Base-by-base conservation (phyloP, 805 yeast genomes). In the Candida boleticola region DNA sequence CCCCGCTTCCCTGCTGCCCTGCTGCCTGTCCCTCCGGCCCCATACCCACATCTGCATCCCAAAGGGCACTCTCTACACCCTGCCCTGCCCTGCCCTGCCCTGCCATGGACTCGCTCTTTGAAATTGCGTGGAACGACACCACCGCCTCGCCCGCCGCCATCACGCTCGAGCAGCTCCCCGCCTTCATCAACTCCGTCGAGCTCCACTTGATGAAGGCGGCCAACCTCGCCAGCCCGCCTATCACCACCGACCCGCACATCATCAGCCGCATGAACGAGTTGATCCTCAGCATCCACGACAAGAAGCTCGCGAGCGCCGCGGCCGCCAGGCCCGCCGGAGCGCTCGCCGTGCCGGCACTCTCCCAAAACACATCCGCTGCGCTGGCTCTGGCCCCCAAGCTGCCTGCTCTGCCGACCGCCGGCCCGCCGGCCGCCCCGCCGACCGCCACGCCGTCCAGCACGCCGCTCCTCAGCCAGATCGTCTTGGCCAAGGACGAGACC, bases 101-200 rank as follows among this genome's bases (percentile, higher is more conserved):
- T 13, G 21, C 11, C 5, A 37, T 37, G 40, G 33, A 37, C 13
- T 26, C 40, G 10, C 5, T 37, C 3, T 37, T 37, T 21, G 40
- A 37, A 9, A 5, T 21, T 9, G 29, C 33, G 9, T 38, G 41
- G 41, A 14, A n/a, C 27, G 30, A 38, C 29, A 10, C 19, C 9
- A 29, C 41, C 21, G 7, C 33, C 26, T 3, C 27, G 16, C 11
- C 11, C 4, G 17, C 39, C 4, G 7, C 29, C 22, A 23, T 38
- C 35, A 6, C 29, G 5, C 13, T 20, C 13, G 30, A 19, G 16
- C 36, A 38, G 21, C 19, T 38, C 20, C 35, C 35, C 3, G 10
- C 5, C 10, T 21, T 38, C 29, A 13, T 29, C n/a, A 4, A 16
- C 6, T 3, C 5, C 3, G 29, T 38, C 6, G 41, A 38, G 22